Base-by-base conservation (phyloP, 257 asterid genomes). In the Agastache rugosa region DNA sequence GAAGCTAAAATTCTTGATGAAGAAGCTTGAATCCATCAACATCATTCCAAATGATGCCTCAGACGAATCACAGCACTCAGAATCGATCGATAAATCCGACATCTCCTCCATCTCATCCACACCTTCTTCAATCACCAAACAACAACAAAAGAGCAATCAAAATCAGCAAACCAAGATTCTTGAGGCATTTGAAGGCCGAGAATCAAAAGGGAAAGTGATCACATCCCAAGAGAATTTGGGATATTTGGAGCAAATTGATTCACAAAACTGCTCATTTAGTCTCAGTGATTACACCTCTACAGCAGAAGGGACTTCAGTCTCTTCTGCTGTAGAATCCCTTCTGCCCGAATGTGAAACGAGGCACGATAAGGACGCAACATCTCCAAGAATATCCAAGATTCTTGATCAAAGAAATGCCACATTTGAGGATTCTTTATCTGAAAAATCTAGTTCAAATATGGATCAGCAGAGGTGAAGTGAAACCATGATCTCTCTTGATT, bases 1-100 rank as follows among this genome's bases (percentile, higher is more conserved):
- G 80, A 90, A 72, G 76, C 91, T 93, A 67, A 90, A 80, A 56
- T 69, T 72, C 66, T 74, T 90, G 8, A 62, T 83, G 78, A 87
- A 90, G 77, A 93, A 90, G 78, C 95, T 93, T 17, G 78, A 87
- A 51, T 82, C 89, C 69, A 63, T 84, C 74, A 86, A 84, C 67
- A 72, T 87, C 44, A 39, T 8, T 39, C 11, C 44, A 39, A 12
- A 39, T 39, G 44, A 39, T 64, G 45, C 85, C 69, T 87, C 86
- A 0, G 86, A 86, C 65, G 92, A 75, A 75, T 79, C 89, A 19
- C 85, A 83, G 10, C 63, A 68, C 34, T 83, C 85, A 1, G 62
- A 81, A 23, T 85, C 74, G 8, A 55, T 67, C 71, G 89, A 76
- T 17, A 80, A 59, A 69, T 81, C 76, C 53, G 97, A 86, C 77